A percentile compares a stretch with the other conserved stretches of the same genome.
These are phyloP conservation scores for Inonotus hispidus DNA, from an alignment of 1,284 basidiomycete species.

Conservation along the genomic window DNA sequence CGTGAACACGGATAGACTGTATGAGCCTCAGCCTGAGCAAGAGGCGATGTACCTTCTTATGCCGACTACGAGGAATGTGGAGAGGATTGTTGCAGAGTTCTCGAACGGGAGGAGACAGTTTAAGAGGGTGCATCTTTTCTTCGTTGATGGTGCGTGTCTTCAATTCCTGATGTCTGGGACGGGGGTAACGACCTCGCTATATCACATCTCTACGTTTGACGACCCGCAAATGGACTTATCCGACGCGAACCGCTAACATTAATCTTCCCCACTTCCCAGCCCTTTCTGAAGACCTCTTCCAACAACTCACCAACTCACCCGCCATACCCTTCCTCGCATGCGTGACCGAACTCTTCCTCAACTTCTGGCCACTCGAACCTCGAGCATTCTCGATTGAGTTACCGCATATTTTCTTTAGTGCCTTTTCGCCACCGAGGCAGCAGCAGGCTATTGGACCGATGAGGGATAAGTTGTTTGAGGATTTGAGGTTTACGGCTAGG, in stretches of 20 bases:
- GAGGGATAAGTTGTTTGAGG: conserved; percentile 73
- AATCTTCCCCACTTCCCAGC: conserved; percentile 38
- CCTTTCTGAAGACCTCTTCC: conserved; percentile 69
- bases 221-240: background rate
- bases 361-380: conserved; percentile 85
- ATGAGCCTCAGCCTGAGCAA: conserved; percentile 75
- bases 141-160: conserved; percentile 75
- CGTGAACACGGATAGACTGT: conserved; percentile 57
- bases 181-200: too few species aligned
- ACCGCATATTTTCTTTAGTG: conserved; percentile 78
- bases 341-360: conserved; percentile 81
- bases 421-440: conserved; percentile 78
- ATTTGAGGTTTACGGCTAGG: conserved; percentile 61
- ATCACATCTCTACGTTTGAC: too few species aligned
- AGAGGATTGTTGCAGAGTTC: conserved; percentile 88
- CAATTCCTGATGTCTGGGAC: too few species aligned
- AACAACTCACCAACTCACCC: conserved; percentile 63
- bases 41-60: conserved; percentile 94
- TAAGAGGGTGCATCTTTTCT: conserved; percentile 88
- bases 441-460: conserved; percentile 55
- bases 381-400: conserved; percentile 76
- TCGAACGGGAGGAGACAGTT: conserved; percentile 66
- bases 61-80: conserved; percentile 91
- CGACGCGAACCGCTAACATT: background rate
- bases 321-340: conserved; percentile 67